Evolutionary conservation across 2,329 filamentous ascomycete genomes (phyloP), one percentile per base, ranked within the genome.

Genomic region (Mycocentrospora acerina): DNA sequence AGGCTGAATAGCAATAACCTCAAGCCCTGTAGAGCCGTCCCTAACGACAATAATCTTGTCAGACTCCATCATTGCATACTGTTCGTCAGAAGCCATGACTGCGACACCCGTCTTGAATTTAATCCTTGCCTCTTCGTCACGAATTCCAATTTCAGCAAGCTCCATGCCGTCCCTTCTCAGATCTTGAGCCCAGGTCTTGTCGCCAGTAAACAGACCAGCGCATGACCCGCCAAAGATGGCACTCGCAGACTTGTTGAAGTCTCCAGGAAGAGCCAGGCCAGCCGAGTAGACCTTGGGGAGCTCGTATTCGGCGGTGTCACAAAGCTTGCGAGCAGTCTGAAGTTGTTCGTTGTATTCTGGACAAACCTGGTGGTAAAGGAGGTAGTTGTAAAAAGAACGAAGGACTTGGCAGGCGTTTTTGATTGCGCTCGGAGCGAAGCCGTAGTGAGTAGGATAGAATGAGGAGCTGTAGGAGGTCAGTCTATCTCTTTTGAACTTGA

Each of bases 321-420:
- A 95, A 18, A 91, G 63, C 1, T 64, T 63, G 7, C 85, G 72
- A 0, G 90, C 89, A 0, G 75, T 71, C 12, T 79, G 68, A 41
- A 97, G 74, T 47, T 91, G 79, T 1, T 76, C 71, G 0, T 68
- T 73, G 59, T 90, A 86, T 63, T 97, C 93, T 0, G 86, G 85
- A 57, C 90, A 95, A 12, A 94, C 91, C 25, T 86, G 79, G 59
- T 97, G 90, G 44, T 86, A 80, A 8, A 90, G 74, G 1, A 97
- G 74, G 52, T 96, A 98, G 49, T 88, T 87, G 48, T 95, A 80
- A 60, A 97, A 97, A 60, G 93, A 95, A 43, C 81, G 80, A 27
- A 96, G 75, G 1, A 94, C 80, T 24, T 78, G 76, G 14, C 83
- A 80, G 3, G 81, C 82, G 6, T 76, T 66, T n/a, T 77, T 69